Evolutionary conservation across 352 stramenopile species (phyloP).

Genomic region (Aphanomyces euteiches): DNA sequence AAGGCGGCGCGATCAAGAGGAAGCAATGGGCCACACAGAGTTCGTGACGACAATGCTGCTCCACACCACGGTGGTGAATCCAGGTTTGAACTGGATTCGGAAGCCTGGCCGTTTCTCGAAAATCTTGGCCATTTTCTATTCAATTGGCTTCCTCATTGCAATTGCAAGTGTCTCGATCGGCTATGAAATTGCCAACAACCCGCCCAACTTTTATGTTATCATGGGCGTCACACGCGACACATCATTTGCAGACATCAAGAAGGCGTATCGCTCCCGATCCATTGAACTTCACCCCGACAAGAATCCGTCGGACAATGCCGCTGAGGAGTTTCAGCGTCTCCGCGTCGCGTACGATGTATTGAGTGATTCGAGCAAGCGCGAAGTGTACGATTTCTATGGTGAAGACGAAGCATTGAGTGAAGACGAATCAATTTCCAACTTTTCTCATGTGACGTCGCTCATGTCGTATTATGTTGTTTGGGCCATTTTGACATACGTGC

Average conservation of each 20-base stretch:
- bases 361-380: slow-evolving; percentile 88
- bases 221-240: slow-evolving; percentile 87
- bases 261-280: slow-evolving; percentile 92
- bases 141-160: slow-evolving; percentile 90
- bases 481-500: slow-evolving; percentile 93
- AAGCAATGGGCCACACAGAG: slow-evolving; percentile 11
- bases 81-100: slow-evolving; percentile 94
- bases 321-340: slow-evolving; percentile 90
- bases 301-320: slow-evolving; percentile 89
- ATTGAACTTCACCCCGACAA: slow-evolving; percentile 97
- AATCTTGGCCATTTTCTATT: slow-evolving; percentile 90
- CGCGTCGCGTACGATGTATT: slow-evolving; percentile 93
- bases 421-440: slow-evolving; percentile 68
- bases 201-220: slow-evolving; percentile 92
- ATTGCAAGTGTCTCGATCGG: slow-evolving; percentile 92
- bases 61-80: slow-evolving; percentile 85
- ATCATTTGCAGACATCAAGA: slow-evolving; percentile 93
- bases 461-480: slow-evolving; percentile 95
- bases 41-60: slow-evolving; percentile 68
- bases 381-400: slow-evolving; percentile 96
- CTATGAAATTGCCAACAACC: slow-evolving; percentile 44
- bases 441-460: slow-evolving; percentile 85
- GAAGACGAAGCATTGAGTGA: slow-evolving; percentile 85
- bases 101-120: slow-evolving; percentile 90
- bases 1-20: neutral